Conservation (phyloP, 129 eudicot species). For the Silybum marianum region DNA sequence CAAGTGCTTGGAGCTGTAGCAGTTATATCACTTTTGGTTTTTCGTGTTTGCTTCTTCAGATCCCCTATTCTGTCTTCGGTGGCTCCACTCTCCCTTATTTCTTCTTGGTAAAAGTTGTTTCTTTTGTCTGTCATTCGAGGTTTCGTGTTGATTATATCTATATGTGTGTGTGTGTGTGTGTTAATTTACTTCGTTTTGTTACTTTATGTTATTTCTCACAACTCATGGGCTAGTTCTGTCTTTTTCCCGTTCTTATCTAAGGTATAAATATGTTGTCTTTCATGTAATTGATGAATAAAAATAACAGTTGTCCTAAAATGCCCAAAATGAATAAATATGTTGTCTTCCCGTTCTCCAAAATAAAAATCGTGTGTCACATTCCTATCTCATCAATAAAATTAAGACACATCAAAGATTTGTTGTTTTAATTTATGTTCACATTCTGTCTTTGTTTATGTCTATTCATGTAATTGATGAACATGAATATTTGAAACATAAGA, state of each 20-base stretch:
- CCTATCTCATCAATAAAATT: no score
- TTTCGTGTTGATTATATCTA: no score
- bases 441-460: no score
- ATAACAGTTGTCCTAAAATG: no score
- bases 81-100: conserved; percentile 20
- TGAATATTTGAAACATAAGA: no score
- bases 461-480: not conserved
- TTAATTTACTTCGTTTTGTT: not conserved
- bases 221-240: not conserved
- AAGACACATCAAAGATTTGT: not conserved
- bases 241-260: not conserved
- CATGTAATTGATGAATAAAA: no score
- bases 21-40: not conserved
- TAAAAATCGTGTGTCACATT: no score
- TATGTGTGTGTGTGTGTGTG: no score
- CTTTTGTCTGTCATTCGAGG: not conserved
- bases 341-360: no score
- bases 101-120: conserved; percentile 20
- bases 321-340: no score
- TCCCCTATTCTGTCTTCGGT: not conserved
- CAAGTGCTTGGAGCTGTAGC: not conserved
- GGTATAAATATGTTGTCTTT: no score
- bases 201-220: not conserved
- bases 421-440: no score
- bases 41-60: conserved; percentile 20